Evolutionary conservation across 768 basidiomycete genomes (phyloP), one percentile per base, ranked within the genome.

Genomic region (Leucosporidium yakuticum): DNA sequence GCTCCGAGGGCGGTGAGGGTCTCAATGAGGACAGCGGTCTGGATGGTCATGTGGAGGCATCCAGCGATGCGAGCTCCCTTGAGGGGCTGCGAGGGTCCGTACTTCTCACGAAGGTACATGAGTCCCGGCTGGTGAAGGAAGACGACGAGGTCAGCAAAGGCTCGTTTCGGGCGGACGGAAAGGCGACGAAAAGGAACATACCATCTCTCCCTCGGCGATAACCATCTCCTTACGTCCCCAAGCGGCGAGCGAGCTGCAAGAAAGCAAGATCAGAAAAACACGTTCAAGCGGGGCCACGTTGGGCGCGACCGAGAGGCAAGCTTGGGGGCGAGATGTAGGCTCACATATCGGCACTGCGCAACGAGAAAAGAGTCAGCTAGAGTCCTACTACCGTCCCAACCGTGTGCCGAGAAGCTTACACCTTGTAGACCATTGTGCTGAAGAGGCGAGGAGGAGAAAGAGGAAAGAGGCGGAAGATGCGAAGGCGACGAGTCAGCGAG

Each of bases 171-270:
- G 66, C 69, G 64, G n/a, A n/a, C n/a, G 27, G 69, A 44, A 49
- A 25, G 36, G 20, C 12, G 15, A n/a, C 29, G 11, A 9, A 2
- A 25, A n/a, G 15, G 9, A 23, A 17, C 39, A 19, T 15, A 27
- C 36, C 77, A 95, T 94, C 77, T 81, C 80, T 58, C 74, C 76
- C 88, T 99, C 95, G 71, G 95, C 95, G 80, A 99, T 90, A 83
- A 95, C 58, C 77, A 99, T 91, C 83, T 99, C 95, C 84, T 99
- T 99, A 84, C 95, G 92, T 81, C 95, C 92, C 82, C 97, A 99
- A 69, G 95, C 95, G 78, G 96, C 96, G 78, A 99, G 90, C 77
- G 94, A 98, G 77, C 95, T 83, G 79, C 92, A 92, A 91, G 63
- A 39, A 6, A 44, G 39, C 21, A 32, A 34, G 60, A 59, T 32